These are phyloP conservation scores for Suillus brevipes DNA, from an alignment of 768 basidiomycete genomes.

Conservation along the genomic window DNA sequence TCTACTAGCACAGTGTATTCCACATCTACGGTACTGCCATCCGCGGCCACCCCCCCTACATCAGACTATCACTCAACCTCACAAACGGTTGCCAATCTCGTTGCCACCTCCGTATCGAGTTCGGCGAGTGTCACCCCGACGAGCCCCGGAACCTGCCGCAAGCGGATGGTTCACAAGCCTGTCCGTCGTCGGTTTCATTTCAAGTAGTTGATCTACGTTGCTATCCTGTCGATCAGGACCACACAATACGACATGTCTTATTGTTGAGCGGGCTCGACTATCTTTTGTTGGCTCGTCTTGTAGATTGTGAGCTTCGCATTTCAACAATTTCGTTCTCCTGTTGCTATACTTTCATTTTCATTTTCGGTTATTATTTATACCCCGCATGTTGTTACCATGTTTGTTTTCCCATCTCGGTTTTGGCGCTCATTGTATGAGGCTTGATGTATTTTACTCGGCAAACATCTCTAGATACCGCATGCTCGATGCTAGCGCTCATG, in stretches of 20 bases:
- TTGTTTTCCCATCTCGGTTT: neutral
- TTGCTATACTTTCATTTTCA: neutral
- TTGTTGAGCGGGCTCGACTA: neutral
- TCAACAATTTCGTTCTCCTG: neutral
- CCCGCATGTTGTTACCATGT: neutral
- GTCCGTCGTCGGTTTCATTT: neutral
- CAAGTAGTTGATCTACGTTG: neutral
- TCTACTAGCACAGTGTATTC: neutral
- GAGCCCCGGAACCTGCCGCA: neutral
- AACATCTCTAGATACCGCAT: neutral
- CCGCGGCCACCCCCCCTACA: neutral
- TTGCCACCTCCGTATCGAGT: neutral
- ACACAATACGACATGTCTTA: neutral
- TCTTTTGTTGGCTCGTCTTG: neutral
- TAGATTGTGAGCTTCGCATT: neutral
- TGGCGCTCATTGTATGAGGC: slow-evolving; percentile 1
- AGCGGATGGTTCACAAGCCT: slow-evolving; percentile 3
- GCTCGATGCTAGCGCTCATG: neutral
- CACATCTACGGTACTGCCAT: neutral
- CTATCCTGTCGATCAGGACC: neutral
- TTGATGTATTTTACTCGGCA: neutral
- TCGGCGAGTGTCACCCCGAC: neutral
- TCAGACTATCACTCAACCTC: neutral
- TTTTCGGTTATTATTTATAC: neutral
- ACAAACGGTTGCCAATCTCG: neutral